phyloP scores from a whole-genome alignment of 176 grass and related monocot species.

The Rhipidocladum racemiflorum region DNA sequence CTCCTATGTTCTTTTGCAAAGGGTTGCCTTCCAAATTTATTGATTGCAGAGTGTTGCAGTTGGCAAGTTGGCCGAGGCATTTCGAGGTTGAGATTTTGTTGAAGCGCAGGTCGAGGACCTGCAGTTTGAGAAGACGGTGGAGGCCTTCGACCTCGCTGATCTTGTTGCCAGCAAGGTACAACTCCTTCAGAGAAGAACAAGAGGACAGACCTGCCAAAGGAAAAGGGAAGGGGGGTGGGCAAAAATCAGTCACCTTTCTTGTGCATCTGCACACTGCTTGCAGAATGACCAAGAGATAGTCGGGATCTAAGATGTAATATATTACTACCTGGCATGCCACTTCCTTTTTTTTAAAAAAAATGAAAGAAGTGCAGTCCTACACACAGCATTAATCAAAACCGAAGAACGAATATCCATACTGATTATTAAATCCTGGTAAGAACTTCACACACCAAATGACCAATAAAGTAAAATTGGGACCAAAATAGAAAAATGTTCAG shows the following conservation, averaged over 20 bases:
- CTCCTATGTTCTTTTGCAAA: conserved; percentile 47
- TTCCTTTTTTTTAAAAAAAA: background rate
- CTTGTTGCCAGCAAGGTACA: conserved; percentile 59
- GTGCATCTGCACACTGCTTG: background rate
- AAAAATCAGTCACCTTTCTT: background rate
- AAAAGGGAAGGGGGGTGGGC: background rate
- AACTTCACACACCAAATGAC: too few species aligned
- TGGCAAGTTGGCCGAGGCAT: conserved; percentile 46
- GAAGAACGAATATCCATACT: background rate
- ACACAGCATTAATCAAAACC: background rate
- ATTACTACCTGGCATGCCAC: background rate
- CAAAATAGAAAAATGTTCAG: too few species aligned
- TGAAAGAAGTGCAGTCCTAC: background rate
- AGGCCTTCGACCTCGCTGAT: conserved; percentile 61
- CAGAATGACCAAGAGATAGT: background rate
- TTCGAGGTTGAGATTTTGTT: conserved; percentile 48
- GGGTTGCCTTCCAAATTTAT: conserved; percentile 54
- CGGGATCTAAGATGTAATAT: background rate
- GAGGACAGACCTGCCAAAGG: conserved; percentile 45
- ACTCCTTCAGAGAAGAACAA: conserved; percentile 49
- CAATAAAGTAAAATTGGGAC: too few species aligned
- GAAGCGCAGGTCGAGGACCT: conserved; percentile 40
- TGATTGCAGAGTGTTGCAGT: conserved; percentile 48
- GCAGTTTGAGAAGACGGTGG: conserved; percentile 52
- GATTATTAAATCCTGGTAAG: background rate